Percentiles rank a stretch among this genome's conserved stretches.
Evolutionary conservation across 169 alveolate species (phyloP).

Genomic region (Plasmodium blacklocki): DNA sequence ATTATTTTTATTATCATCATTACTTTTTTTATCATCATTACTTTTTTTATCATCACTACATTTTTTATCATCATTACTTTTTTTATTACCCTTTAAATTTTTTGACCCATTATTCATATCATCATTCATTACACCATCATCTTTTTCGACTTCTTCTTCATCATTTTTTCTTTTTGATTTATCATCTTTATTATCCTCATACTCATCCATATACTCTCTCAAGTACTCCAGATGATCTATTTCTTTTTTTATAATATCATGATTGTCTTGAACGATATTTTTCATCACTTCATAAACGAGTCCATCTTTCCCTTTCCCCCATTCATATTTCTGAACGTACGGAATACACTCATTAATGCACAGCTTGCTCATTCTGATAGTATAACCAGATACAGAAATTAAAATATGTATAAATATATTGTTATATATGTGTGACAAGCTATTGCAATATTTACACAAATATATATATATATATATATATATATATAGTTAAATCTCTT

Average conservation of each 20-base stretch:
- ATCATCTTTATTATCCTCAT: slow-evolving; percentile 1
- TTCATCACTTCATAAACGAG: slow-evolving; percentile 62
- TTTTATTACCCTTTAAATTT: not conserved
- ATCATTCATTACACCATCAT: not conserved
- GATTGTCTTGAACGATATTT: slow-evolving; percentile 36
- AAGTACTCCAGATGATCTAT: slow-evolving; percentile 20
- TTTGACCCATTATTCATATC: not conserved
- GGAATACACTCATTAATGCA: slow-evolving; percentile 69
- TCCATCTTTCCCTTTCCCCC: slow-evolving; percentile 70
- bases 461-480: slow-evolving; percentile 1
- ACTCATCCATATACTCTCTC: slow-evolving; percentile 18
- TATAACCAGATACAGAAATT: not conserved
- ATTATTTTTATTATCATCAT: not conserved
- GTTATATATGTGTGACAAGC: not conserved
- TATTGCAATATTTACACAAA: not conserved
- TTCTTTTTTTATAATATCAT: slow-evolving; percentile 43
- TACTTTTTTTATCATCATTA: not conserved
- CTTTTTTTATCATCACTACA: not conserved
- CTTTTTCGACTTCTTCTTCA: not conserved
- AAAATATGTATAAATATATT: too few relatives aligned
- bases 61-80: not conserved
- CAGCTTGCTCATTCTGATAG: slow-evolving; percentile 39
- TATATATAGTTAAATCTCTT: not conserved
- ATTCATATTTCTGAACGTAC: slow-evolving; percentile 53
- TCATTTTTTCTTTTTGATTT: not conserved